These are phyloP conservation scores for Candolleomyces efflorescens DNA, from an alignment of 768 basidiomycete species.

Conservation along the genomic window DNA sequence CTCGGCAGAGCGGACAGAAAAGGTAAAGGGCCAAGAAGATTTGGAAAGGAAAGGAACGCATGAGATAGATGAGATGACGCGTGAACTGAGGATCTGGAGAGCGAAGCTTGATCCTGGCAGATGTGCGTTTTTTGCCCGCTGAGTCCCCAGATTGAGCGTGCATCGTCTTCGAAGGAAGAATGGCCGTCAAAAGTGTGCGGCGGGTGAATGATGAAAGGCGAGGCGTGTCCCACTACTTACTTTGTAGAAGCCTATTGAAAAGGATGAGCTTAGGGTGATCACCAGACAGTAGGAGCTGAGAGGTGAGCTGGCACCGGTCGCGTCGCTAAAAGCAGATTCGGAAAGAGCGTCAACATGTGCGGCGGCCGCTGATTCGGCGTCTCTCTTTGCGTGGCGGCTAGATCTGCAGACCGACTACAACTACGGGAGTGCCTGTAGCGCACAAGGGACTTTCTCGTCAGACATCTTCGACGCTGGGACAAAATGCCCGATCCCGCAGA, in stretches of 20 bases:
- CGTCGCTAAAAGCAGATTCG: too few relatives aligned
- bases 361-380: too few relatives aligned
- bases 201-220: not conserved
- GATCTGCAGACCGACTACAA: too few relatives aligned
- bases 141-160: not conserved
- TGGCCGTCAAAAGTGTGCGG: not conserved
- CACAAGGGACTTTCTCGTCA: too few relatives aligned
- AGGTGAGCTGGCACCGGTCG: too few relatives aligned
- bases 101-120: not conserved
- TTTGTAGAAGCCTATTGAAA: slow-evolving; percentile 1
- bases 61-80: slow-evolving; percentile 2
- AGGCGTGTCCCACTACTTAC: not conserved
- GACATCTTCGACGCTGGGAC: not conserved
- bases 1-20: slow-evolving; percentile 10
- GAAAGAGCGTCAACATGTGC: too few relatives aligned
- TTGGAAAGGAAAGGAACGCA: not conserved
- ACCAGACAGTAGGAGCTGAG: not conserved
- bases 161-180: not conserved
- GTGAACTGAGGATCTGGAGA: slow-evolving; percentile 11
- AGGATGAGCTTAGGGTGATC: not conserved
- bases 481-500: not conserved
- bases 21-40: slow-evolving; percentile 10
- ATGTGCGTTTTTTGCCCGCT: not conserved
- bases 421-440: too few relatives aligned
- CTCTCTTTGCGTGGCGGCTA: too few relatives aligned